A percentile compares a stretch with the other conserved stretches of the same genome.
phyloP scores from a whole-genome alignment of 495 filamentous ascomycete species.

The Penicillium paradoxum region DNA sequence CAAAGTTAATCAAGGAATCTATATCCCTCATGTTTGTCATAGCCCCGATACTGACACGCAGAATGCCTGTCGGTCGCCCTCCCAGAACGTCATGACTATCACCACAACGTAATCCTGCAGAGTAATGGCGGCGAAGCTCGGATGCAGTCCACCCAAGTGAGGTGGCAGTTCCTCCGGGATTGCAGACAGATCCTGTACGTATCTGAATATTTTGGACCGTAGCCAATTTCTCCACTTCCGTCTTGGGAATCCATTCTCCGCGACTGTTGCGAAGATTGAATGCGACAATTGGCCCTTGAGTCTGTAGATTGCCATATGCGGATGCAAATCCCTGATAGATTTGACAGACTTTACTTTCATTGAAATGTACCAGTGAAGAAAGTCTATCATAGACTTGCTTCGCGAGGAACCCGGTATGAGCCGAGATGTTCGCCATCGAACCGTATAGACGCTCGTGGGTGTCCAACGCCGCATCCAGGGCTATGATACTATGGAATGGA shows the following conservation, averaged over 20 bases:
- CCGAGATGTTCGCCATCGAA: conserved; percentile 63
- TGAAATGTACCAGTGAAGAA: conserved; percentile 56
- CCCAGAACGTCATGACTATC: conserved; percentile 73
- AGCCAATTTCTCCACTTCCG: conserved; percentile 80
- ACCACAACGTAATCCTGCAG: conserved; percentile 72
- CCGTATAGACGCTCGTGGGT: conserved; percentile 66
- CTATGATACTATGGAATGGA: conserved; percentile 83
- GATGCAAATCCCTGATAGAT: conserved; percentile 51
- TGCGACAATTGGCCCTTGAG: conserved; percentile 74
- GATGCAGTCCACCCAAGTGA: conserved; percentile 63
- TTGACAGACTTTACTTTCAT: conserved; percentile 59
- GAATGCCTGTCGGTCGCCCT: conserved; percentile 82
- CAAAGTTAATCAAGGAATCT: conserved; percentile 60
- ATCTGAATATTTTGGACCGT: conserved; percentile 73
- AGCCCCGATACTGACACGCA: conserved; percentile 78
- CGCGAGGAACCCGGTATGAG: conserved; percentile 68
- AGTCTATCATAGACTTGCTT: conserved; percentile 56
- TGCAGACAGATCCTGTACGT: conserved; percentile 82
- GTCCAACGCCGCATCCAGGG: conserved; percentile 66
- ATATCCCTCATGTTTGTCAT: conserved; percentile 82
- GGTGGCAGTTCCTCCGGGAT: conserved; percentile 76
- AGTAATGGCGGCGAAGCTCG: conserved; percentile 79
- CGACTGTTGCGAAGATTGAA: conserved; percentile 70
- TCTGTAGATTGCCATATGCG: conserved; percentile 37
- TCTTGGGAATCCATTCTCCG: conserved; percentile 71